Percentiles rank a stretch among this genome's conserved stretches.
Conservation (phyloP, 2,329 filamentous ascomycete genomes). For the Pyricularia grisea region DNA sequence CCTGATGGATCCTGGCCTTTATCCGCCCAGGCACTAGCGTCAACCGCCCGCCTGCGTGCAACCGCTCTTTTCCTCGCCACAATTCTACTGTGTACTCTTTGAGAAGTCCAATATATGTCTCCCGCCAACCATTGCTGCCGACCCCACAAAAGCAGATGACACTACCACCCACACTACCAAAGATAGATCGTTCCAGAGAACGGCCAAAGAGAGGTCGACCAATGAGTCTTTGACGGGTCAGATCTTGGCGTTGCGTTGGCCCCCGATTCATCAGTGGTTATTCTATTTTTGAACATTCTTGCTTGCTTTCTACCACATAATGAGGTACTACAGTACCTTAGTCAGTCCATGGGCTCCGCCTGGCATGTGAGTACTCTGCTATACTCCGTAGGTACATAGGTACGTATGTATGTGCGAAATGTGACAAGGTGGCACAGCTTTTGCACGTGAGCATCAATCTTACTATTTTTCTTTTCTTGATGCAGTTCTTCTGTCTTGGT, state of each 20-base stretch:
- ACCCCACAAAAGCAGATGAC: background rate
- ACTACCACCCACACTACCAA: background rate
- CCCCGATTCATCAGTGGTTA: background rate
- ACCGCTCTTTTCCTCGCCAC: background rate
- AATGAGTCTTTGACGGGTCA: background rate
- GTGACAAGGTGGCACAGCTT: background rate
- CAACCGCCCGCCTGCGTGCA: background rate
- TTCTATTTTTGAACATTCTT: background rate
- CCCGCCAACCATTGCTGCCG: background rate
- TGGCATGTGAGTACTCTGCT: background rate
- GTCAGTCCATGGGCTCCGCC: background rate
- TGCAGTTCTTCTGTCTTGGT: background rate
- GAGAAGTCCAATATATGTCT: background rate
- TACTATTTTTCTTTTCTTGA: background rate
- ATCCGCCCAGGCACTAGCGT: background rate
- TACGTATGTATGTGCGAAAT: background rate
- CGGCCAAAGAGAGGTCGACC: background rate
- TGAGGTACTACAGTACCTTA: background rate
- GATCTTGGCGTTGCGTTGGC: background rate
- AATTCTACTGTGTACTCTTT: no score
- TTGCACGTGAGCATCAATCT: background rate
- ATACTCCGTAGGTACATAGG: no score
- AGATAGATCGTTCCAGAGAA: background rate
- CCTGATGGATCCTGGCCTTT: background rate
- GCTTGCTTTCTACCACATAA: background rate